Base-by-base conservation (phyloP, 495 filamentous ascomycete genomes). In the Penicillium lagena region DNA sequence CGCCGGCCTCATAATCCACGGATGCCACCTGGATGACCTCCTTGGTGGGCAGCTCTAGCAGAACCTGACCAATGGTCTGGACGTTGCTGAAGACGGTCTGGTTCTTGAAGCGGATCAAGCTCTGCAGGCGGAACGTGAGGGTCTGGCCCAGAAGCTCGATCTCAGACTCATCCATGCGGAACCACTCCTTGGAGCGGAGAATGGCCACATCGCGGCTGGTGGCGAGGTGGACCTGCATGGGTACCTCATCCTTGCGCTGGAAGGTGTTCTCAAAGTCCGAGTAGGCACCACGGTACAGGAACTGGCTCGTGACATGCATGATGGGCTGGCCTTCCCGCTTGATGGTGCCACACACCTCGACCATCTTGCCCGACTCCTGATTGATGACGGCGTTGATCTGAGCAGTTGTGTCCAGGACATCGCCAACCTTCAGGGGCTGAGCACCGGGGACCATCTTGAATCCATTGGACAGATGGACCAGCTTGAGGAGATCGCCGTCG, bases 401-500 rank as follows among this genome's bases (percentile, higher is more conserved):
- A 41, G 93, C 94, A 39, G 87, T 96, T 0, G 94, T 96, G 46
- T 88, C 83, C 12, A 99, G 77, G 40, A 89, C 78, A 67, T 99
- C 93, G 32, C 87, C 94, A 62, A 93, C 94, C 76, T 94, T 87
- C 49, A 99, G 68, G 17, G 94, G 90, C 60, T 94, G 82, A 13
- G 93, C 93, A 41, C 93, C 94, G 22, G 94, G 91, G 49, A 96
- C 76, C 94, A 99, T 97, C 49, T 94, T 86, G 82, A 97, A 97
- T 39, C 86, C 82, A 59, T 97, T 99, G 34, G 90, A 96, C 35
- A 98, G 67, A 70, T 98, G 93, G 12, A 98, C 90, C 35, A 98
- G 81, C 67, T 89, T 93, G 36, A 98, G 76, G 33, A 98, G 75
- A 62, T 98, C 93, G 35, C 93, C 93, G 52, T 98, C 91, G 49